phyloP scores from a whole-genome alignment of 2,329 filamentous ascomycete genomes.

The Emergomyces orientalis region DNA sequence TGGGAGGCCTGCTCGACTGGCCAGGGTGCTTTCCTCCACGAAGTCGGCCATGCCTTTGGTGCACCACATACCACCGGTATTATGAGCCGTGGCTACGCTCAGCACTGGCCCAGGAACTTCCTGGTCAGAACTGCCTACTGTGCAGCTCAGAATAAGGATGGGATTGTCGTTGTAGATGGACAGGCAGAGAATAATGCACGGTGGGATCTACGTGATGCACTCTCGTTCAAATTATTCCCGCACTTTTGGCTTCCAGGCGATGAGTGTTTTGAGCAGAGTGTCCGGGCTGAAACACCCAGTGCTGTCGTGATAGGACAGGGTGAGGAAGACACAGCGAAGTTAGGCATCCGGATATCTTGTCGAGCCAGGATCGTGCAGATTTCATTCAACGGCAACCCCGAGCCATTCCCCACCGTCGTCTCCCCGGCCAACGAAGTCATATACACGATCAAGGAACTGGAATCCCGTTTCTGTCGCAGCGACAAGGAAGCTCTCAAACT shows the following conservation, averaged over 20 bases:
- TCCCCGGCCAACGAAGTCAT: slow-evolving; percentile 15
- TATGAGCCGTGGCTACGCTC: slow-evolving; percentile 34
- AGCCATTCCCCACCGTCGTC: slow-evolving; percentile 17
- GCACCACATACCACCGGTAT: slow-evolving; percentile 26
- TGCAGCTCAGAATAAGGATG: slow-evolving; percentile 2
- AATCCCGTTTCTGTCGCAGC: slow-evolving; percentile 25
- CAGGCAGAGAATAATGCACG: slow-evolving; percentile 19
- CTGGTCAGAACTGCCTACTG: slow-evolving; percentile 26
- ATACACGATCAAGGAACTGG: slow-evolving; percentile 23
- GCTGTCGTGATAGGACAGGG: neutral
- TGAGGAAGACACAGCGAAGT: neutral
- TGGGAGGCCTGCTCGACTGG: slow-evolving; percentile 40
- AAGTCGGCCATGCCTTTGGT: slow-evolving; percentile 32
- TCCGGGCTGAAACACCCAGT: neutral
- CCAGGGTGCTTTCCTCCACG: slow-evolving; percentile 30
- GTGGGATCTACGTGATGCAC: slow-evolving; percentile 27
- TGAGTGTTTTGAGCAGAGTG: slow-evolving; percentile 6
- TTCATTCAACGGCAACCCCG: slow-evolving; percentile 20
- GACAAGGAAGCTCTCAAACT: slow-evolving; percentile 21
- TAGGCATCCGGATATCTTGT: slow-evolving; percentile 18
- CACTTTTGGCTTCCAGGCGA: slow-evolving; percentile 23
- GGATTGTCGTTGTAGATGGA: neutral
- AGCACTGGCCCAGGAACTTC: slow-evolving; percentile 39
- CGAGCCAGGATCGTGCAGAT: slow-evolving; percentile 23
- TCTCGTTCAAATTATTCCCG: slow-evolving; percentile 16